phyloP scores from a whole-genome alignment of 768 basidiomycete species.

The Dioszegia crocea region DNA sequence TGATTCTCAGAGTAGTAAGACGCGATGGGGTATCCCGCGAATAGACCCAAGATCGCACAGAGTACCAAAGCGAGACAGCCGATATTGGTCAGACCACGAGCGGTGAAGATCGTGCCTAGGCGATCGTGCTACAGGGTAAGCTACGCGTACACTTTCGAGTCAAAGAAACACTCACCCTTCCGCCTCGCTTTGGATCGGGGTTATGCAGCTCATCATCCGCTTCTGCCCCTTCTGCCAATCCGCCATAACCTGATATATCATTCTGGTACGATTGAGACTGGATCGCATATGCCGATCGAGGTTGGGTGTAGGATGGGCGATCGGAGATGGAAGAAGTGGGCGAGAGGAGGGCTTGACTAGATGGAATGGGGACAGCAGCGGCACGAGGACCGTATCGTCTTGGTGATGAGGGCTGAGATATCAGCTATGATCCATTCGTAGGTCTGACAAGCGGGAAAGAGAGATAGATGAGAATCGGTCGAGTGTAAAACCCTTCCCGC shows the following conservation, averaged over 20 bases:
- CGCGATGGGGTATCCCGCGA: constrained; percentile 84
- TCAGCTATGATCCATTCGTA: neutral
- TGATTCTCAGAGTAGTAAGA: constrained; percentile 52
- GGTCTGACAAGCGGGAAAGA: no score
- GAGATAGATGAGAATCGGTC: no score
- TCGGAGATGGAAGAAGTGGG: constrained; percentile 15
- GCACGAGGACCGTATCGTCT: constrained; percentile 36
- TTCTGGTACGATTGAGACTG: constrained; percentile 1
- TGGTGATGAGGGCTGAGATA: neutral
- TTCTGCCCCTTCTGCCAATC: constrained; percentile 55
- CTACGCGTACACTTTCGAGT: no score
- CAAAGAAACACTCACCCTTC: neutral
- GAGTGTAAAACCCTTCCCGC: no score
- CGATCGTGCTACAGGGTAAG: constrained; percentile 32
- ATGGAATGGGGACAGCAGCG: constrained; percentile 19
- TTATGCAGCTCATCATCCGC: constrained; percentile 87
- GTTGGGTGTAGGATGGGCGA: constrained; percentile 11
- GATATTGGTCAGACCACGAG: constrained; percentile 78
- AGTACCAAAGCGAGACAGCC: constrained; percentile 67
- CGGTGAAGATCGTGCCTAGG: constrained; percentile 66
- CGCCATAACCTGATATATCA: constrained; percentile 6
- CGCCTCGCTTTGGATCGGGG: constrained; percentile 61
- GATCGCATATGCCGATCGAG: constrained; percentile 14
- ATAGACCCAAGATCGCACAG: constrained; percentile 67
- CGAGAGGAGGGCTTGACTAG: constrained; percentile 19